Conservation (phyloP, 2,329 filamentous ascomycete species). For the Lanzia echinophila region DNA sequence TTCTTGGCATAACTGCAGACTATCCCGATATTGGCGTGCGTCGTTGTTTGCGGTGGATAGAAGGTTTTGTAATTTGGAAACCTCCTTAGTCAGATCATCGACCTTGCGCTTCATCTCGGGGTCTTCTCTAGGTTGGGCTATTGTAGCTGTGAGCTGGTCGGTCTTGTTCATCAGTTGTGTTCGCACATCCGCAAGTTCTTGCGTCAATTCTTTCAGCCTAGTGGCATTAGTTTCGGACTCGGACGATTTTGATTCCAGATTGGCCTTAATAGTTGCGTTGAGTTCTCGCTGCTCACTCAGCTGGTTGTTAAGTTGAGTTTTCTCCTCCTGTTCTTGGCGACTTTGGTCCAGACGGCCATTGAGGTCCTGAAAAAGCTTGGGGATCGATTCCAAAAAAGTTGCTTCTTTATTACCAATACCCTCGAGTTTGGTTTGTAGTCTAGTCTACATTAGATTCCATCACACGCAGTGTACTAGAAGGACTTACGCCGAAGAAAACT, state of each 20-base stretch:
- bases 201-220: slow-evolving; percentile 15
- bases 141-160: slow-evolving; percentile 17
- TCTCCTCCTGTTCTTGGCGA: slow-evolving; percentile 14
- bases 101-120: slow-evolving; percentile 15
- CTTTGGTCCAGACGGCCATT: slow-evolving; percentile 19
- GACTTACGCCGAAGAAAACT: slow-evolving; percentile 21
- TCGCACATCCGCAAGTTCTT: slow-evolving; percentile 15
- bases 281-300: slow-evolving; percentile 20
- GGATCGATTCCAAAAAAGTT: slow-evolving; percentile 13
- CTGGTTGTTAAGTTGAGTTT: slow-evolving; percentile 14
- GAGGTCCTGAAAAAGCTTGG: slow-evolving; percentile 17
- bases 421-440: slow-evolving; percentile 16
- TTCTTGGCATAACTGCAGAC: slow-evolving; percentile 11
- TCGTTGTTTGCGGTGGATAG: slow-evolving; percentile 31
- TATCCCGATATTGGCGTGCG: slow-evolving; percentile 15
- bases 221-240: slow-evolving; percentile 12
- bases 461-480: neutral
- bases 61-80: slow-evolving; percentile 21
- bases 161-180: slow-evolving; percentile 17
- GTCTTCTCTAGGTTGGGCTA: slow-evolving; percentile 18
- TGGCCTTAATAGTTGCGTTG: slow-evolving; percentile 16
- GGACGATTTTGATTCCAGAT: slow-evolving; percentile 10
- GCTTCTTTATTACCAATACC: slow-evolving; percentile 3
- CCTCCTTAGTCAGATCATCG: slow-evolving; percentile 21
- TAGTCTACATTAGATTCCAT: neutral